A percentile compares a stretch with the other conserved stretches of the same genome.
These are phyloP conservation scores for Neostapfia colusana DNA, from an alignment of 176 grass and related monocot genomes.

Conservation along the genomic window DNA sequence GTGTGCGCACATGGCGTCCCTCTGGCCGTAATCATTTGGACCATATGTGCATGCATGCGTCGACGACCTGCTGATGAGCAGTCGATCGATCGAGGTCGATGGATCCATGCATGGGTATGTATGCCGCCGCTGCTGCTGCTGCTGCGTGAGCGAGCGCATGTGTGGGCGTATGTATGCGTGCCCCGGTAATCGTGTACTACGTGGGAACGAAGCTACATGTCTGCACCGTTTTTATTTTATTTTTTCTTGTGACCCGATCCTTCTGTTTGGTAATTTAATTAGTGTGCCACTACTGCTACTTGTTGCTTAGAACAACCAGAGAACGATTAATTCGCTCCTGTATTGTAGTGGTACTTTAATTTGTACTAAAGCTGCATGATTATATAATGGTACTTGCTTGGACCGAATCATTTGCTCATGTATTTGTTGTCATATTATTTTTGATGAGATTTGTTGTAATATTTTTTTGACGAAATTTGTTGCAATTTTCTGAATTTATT, in stretches of 20 bases:
- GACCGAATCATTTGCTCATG: too few species aligned
- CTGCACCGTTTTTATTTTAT: neutral
- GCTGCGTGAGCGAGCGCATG: neutral
- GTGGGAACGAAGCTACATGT: constrained; percentile 42
- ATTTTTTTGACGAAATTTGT: too few species aligned
- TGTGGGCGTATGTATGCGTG: neutral
- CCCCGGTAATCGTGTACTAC: constrained; percentile 39
- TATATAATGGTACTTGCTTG: too few species aligned
- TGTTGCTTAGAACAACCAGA: too few species aligned
- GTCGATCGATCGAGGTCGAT: neutral
- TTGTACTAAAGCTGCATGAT: too few species aligned
- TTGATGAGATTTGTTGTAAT: too few species aligned
- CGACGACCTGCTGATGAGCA: too few species aligned
- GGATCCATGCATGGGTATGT: neutral
- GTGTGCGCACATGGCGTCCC: constrained; percentile 33
- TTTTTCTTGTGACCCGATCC: neutral
- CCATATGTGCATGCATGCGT: neutral
- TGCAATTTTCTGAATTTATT: too few species aligned
- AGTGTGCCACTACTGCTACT: neutral
- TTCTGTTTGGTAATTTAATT: neutral
- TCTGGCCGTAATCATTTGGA: constrained; percentile 39
- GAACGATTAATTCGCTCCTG: neutral
- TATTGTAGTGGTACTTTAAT: too few species aligned
- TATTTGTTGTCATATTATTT: too few species aligned
- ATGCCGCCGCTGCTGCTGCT: too few species aligned